phyloP scores from a whole-genome alignment of 2,329 filamentous ascomycete species.

The Fusarium tricinctum region DNA sequence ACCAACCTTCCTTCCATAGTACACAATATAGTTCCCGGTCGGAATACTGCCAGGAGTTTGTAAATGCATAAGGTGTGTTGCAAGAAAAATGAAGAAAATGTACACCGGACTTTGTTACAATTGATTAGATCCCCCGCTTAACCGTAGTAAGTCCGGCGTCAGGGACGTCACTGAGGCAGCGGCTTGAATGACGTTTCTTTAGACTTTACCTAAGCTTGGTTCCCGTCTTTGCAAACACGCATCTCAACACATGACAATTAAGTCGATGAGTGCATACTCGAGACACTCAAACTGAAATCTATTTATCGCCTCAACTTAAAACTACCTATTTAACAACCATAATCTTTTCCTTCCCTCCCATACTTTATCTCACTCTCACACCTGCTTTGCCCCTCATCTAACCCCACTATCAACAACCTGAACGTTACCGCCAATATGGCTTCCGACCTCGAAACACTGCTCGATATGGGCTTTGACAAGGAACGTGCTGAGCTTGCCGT shows the following conservation, averaged over 20 bases:
- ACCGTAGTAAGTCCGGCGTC: slow-evolving; percentile 47
- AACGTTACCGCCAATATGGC: slow-evolving; percentile 63
- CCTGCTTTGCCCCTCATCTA: slow-evolving; percentile 32
- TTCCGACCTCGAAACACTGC: slow-evolving; percentile 71
- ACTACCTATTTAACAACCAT: background rate
- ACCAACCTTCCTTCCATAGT: background rate
- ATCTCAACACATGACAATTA: slow-evolving; percentile 1
- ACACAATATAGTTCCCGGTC: background rate
- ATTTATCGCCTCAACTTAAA: background rate
- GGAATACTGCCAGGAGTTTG: background rate
- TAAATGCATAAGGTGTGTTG: background rate
- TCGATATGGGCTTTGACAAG: slow-evolving; percentile 86
- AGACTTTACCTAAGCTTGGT: slow-evolving; percentile 29
- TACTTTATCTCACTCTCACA: background rate
- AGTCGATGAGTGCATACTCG: background rate
- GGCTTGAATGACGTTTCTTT: slow-evolving; percentile 48
- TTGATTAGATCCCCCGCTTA: slow-evolving; percentile 25
- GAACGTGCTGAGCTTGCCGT: slow-evolving; percentile 86
- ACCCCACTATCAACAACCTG: slow-evolving; percentile 44
- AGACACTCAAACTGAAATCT: background rate
- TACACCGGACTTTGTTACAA: background rate
- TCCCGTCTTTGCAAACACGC: background rate
- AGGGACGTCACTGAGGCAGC: slow-evolving; percentile 45
- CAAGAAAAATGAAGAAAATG: background rate
- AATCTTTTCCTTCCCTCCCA: background rate